Evolutionary conservation across 169 alveolate genomes (phyloP).

Genomic region (Plasmodium cynomolgi): DNA sequence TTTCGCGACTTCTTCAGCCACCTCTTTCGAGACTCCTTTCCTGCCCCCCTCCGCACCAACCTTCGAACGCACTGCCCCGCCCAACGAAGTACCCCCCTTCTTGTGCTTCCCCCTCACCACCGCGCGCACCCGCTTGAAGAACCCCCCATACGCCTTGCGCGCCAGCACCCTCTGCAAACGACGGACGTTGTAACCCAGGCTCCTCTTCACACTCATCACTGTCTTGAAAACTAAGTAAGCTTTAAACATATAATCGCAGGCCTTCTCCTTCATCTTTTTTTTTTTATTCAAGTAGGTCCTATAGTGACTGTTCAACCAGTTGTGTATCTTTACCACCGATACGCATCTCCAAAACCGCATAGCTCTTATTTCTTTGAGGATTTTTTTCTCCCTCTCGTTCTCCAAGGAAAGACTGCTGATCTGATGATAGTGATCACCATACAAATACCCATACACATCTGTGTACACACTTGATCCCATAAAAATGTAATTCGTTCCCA

Average conservation of each 20-base stretch:
- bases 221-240: constrained; percentile 32
- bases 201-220: background rate
- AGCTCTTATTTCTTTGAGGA: constrained; percentile 8
- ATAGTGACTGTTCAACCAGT: constrained; percentile 22
- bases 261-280: constrained; percentile 42
- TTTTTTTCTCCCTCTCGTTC: background rate
- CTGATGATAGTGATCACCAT: background rate
- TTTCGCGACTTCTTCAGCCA: background rate
- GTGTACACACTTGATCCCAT: constrained; percentile 42
- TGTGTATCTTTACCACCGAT: constrained; percentile 8
- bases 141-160: background rate
- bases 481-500: constrained; percentile 35
- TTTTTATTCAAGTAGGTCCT: constrained; percentile 23
- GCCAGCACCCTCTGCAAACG: background rate
- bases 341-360: constrained; percentile 39
- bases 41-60: background rate
- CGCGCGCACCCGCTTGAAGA: background rate
- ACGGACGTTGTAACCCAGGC: constrained; percentile 20
- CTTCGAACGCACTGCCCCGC: background rate
- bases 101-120: background rate
- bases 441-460: constrained; percentile 16
- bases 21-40: background rate
- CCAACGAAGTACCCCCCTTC: background rate
- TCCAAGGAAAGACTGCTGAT: background rate
- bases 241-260: constrained; percentile 64